Evolutionary conservation across 2,329 filamentous ascomycete genomes (phyloP).

Genomic region (Spiromastix sp.): DNA sequence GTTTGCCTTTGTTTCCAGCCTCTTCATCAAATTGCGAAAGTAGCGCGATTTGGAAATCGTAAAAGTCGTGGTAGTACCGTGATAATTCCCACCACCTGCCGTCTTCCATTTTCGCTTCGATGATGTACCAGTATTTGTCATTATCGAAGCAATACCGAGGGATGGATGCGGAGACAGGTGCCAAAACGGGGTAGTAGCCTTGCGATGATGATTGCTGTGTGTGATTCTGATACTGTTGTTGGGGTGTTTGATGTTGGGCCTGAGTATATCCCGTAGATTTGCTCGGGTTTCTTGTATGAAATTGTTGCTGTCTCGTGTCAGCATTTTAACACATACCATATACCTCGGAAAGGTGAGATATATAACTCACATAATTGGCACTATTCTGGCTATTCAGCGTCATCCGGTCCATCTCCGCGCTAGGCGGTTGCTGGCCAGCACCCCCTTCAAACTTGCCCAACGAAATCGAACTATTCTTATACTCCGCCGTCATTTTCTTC

Average conservation of each 20-base stretch:
- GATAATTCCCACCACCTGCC: slow-evolving; percentile 87
- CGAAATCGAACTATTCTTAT: slow-evolving; percentile 98
- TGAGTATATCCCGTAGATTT: slow-evolving; percentile 21
- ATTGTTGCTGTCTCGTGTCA: slow-evolving; percentile 4
- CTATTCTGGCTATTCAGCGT: slow-evolving; percentile 53
- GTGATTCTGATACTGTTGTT: slow-evolving; percentile 34
- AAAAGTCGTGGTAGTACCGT: slow-evolving; percentile 96
- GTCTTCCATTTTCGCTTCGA: slow-evolving; percentile 83
- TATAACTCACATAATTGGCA: slow-evolving; percentile 40
- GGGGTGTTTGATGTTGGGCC: too few relatives aligned
- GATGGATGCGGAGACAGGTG: slow-evolving; percentile 74
- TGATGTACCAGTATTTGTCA: slow-evolving; percentile 98
- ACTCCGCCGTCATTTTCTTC: slow-evolving; percentile 99
- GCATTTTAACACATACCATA: background rate
- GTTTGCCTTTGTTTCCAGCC: slow-evolving; percentile 74
- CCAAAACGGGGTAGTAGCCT: slow-evolving; percentile 46
- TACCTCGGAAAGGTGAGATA: too few relatives aligned
- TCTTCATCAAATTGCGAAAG: slow-evolving; percentile 86
- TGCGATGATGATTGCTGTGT: slow-evolving; percentile 35
- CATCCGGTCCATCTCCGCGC: slow-evolving; percentile 66
- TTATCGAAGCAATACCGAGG: slow-evolving; percentile 92
- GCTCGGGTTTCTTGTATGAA: slow-evolving; percentile 31
- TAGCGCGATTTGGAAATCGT: slow-evolving; percentile 94
- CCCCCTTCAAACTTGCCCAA: slow-evolving; percentile 70
- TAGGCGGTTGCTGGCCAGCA: slow-evolving; percentile 45